A percentile compares a stretch with the other conserved stretches of the same genome.
These are phyloP conservation scores for Blastocystis sp. DNA, from an alignment of 352 stramenopile genomes.

Conservation along the genomic window DNA sequence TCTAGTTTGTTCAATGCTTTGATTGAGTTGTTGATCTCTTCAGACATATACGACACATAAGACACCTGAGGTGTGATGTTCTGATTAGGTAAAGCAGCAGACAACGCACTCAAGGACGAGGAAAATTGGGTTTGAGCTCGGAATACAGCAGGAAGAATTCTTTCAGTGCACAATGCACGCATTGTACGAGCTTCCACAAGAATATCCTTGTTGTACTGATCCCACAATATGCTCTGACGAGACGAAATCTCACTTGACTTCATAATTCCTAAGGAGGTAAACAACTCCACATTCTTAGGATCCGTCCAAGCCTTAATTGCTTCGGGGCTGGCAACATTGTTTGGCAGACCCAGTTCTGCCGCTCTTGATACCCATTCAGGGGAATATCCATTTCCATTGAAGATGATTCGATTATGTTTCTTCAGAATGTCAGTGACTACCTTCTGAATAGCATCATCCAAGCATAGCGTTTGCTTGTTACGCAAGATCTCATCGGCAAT, in stretches of 20 bases:
- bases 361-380: constrained; percentile 75
- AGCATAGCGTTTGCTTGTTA: constrained; percentile 70
- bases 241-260: constrained; percentile 75
- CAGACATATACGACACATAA: constrained; percentile 62
- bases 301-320: constrained; percentile 74
- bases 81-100: constrained; percentile 6
- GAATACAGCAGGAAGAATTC: constrained; percentile 71
- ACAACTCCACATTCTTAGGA: constrained; percentile 80
- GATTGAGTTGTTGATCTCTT: constrained; percentile 66
- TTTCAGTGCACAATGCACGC: constrained; percentile 80
- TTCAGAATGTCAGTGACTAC: constrained; percentile 76
- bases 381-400: constrained; percentile 83
- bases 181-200: constrained; percentile 80
- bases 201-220: constrained; percentile 80
- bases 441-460: constrained; percentile 69
- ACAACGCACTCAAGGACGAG: constrained; percentile 52
- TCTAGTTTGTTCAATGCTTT: constrained; percentile 22
- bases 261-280: constrained; percentile 78
- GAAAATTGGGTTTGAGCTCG: constrained; percentile 69
- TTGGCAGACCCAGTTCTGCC: constrained; percentile 77
- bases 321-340: constrained; percentile 79
- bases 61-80: constrained; percentile 48
- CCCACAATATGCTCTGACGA: constrained; percentile 77
- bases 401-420: constrained; percentile 79
- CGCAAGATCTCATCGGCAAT: constrained; percentile 78